phyloP scores from a whole-genome alignment of 176 grass and related monocot species.

The Triticum turgidum region DNA sequence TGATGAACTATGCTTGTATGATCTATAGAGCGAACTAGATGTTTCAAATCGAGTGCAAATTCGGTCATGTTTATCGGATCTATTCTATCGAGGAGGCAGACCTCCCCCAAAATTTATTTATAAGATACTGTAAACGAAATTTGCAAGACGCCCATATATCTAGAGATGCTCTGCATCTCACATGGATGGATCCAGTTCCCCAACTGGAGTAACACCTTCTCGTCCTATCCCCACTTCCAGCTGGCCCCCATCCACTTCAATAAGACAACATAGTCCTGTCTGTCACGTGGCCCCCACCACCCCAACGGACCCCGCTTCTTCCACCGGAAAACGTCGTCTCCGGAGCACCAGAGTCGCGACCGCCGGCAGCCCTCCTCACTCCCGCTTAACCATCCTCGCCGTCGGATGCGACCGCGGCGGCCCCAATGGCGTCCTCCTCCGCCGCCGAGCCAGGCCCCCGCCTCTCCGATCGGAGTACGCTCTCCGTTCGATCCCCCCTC shows the following conservation, averaged over 20 bases:
- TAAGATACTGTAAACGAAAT: too few species aligned
- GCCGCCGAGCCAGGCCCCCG: conserved; percentile 40
- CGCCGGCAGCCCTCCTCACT: conserved; percentile 19
- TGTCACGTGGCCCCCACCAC: conserved; percentile 28
- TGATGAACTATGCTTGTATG: too few species aligned
- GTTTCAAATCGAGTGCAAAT: too few species aligned
- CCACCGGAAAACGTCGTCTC: conserved; percentile 28
- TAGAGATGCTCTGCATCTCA: not conserved
- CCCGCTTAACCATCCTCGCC: not conserved
- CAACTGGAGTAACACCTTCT: not conserved
- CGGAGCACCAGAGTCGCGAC: conserved; percentile 3
- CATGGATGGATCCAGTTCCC: not conserved
- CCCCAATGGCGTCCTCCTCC: conserved; percentile 49
- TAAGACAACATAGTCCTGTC: not conserved
- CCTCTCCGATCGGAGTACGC: conserved; percentile 64
- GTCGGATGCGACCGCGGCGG: conserved; percentile 41
- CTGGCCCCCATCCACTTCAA: not conserved
- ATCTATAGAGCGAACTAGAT: too few species aligned
- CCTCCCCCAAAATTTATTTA: too few species aligned
- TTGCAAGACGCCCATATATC: too few species aligned
- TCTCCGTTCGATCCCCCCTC: not conserved
- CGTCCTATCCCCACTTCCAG: not conserved
- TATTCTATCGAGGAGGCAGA: too few species aligned
- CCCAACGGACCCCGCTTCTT: conserved; percentile 24
- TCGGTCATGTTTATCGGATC: too few species aligned